Evolutionary conservation across 805 yeast species (phyloP).

Genomic region (Candida yuanshanica): DNA sequence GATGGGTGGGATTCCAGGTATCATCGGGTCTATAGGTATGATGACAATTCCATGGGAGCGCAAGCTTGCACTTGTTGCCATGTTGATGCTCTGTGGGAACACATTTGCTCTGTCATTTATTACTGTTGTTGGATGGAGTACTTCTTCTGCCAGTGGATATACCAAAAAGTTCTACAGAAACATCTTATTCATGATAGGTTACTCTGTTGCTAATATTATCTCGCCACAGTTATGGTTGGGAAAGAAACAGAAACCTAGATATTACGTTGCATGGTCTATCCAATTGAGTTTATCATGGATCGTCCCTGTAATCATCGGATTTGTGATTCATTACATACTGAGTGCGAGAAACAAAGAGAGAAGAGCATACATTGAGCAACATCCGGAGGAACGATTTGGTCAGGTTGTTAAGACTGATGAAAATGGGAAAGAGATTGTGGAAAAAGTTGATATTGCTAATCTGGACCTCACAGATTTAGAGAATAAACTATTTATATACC

Average conservation of each 20-base stretch:
- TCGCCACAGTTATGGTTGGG: conserved; percentile 53
- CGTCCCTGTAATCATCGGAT: conserved; percentile 29
- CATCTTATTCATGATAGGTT: conserved; percentile 39
- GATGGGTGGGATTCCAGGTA: conserved; percentile 15
- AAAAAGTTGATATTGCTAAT: conserved; percentile 6
- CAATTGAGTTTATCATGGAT: conserved; percentile 40
- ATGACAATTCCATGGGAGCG: conserved; percentile 4
- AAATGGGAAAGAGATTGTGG: conserved; percentile 24
- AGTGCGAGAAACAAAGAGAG: conserved; percentile 33
- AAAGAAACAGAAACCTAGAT: conserved; percentile 32
- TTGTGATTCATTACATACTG: conserved; percentile 32
- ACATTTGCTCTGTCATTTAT: no score
- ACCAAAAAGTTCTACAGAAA: conserved; percentile 46
- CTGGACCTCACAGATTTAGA: conserved; percentile 2
- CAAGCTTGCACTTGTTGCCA: conserved; percentile 28
- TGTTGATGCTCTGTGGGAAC: no score
- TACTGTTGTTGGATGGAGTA: conserved; percentile 23
- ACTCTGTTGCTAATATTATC: conserved; percentile 44
- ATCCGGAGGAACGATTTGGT: conserved; percentile 13
- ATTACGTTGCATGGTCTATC: conserved; percentile 39
- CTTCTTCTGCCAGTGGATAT: conserved; percentile 37
- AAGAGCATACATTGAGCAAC: conserved; percentile 12
- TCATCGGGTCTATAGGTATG: conserved; percentile 34
- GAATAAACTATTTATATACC: neutral
- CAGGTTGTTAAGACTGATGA: conserved; percentile 26